Base-by-base conservation (phyloP, 345 rosid genomes). In the Syzygium aqueum region DNA sequence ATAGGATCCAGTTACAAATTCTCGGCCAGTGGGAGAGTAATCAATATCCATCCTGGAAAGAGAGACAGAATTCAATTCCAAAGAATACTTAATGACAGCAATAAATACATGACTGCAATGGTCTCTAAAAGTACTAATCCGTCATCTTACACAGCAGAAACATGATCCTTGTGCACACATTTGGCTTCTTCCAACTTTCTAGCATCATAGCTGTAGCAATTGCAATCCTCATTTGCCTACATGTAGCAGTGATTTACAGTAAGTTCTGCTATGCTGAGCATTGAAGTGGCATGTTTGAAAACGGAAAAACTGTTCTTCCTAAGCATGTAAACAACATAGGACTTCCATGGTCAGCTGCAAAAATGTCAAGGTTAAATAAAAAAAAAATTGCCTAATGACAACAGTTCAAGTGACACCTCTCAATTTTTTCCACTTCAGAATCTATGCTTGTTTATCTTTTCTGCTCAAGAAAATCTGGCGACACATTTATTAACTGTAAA, bases 211-310 rank as follows among this genome's bases (percentile, higher is more conserved):
- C 99, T 96, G 89, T 98, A 96, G 91, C 99, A 96, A 87, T 90
- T 95, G 90, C 95, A 94, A 91, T 97, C 99, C 92, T 98, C 99
- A 92, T 96, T 98, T 90, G 97, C 99, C 99, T 98, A 94, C 89
- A 91, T 67, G 86, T 88, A 91, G 89, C 50, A 19, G 77, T 54
- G 83, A n/a, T 30, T 53, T 30, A 21, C 40, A 49, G 3, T 30
- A 33, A 57, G 50, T 53, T 84, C n/a, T 54, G 22, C 49, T 73
- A 73, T 1, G 82, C 82, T 37, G 27, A 37, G 82, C 49, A 1
- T 37, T 73, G 7, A 73, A 73, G 49, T 37, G 82, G 82, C 82
- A 37, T 10, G 82, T 19, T 37, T 37, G 82, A 40, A 73, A 73
- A 33, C 49, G 33, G 80, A 73, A 33, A 17, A 73, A 73, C 46